These are phyloP conservation scores for Boletus vermiculosoides DNA, from an alignment of 768 basidiomycete species.

Conservation along the genomic window DNA sequence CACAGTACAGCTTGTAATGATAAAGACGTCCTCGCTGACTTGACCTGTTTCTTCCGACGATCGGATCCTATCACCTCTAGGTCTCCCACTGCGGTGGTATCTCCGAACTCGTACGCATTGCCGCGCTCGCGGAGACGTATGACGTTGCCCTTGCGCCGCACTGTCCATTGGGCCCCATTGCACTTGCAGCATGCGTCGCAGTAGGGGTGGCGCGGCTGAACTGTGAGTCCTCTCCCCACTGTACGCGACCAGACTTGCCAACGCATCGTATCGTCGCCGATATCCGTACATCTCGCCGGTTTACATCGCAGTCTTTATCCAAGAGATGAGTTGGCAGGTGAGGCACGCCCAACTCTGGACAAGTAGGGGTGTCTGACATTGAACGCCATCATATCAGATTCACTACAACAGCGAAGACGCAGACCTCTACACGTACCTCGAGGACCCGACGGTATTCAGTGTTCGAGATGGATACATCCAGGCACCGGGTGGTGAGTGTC, in stretches of 20 bases:
- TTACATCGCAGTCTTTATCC: slow-evolving; percentile 47
- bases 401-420: slow-evolving; percentile 60
- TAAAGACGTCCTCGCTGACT: neutral
- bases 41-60: neutral
- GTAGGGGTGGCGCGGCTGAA: slow-evolving; percentile 59
- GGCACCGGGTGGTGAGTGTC: slow-evolving; percentile 38
- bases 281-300: neutral
- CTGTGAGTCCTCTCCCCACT: slow-evolving; percentile 39
- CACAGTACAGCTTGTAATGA: neutral
- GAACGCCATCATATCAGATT: slow-evolving; percentile 39
- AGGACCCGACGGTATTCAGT: slow-evolving; percentile 49
- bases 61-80: slow-evolving; percentile 26
- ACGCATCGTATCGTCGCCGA: neutral
- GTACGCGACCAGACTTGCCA: neutral
- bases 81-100: slow-evolving; percentile 63
- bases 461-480: slow-evolving; percentile 52
- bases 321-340: slow-evolving; percentile 65
- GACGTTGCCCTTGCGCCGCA: slow-evolving; percentile 73
- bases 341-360: neutral
- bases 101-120: slow-evolving; percentile 55
- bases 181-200: slow-evolving; percentile 68
- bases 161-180: slow-evolving; percentile 70
- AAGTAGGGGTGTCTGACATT: neutral
- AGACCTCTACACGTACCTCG: slow-evolving; percentile 62
- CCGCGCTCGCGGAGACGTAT: slow-evolving; percentile 60